Evolutionary conservation across 2,329 filamentous ascomycete genomes (phyloP).

Genomic region (Neobulgaria alba): DNA sequence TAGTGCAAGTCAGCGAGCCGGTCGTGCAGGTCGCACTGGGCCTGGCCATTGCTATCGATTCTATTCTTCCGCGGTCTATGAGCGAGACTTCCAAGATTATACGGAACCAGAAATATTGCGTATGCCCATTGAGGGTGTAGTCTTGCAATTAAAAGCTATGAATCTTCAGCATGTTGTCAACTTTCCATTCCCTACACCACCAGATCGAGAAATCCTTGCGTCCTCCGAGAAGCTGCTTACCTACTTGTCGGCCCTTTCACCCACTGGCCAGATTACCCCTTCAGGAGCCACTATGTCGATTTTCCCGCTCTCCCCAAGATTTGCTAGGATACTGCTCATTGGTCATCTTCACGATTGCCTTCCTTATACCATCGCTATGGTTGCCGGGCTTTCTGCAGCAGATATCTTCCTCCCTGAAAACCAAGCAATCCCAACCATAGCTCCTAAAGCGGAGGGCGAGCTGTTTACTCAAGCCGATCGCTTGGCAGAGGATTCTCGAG

Average conservation of each 20-base stretch:
- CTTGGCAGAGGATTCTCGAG: slow-evolving; percentile 60
- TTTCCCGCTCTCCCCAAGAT: slow-evolving; percentile 85
- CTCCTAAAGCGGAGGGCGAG: slow-evolving; percentile 40
- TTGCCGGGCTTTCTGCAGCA: slow-evolving; percentile 79
- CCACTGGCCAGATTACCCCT: slow-evolving; percentile 66
- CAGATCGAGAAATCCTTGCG: slow-evolving; percentile 64
- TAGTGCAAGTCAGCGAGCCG: slow-evolving; percentile 81
- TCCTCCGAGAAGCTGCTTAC: slow-evolving; percentile 80
- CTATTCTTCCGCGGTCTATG: slow-evolving; percentile 91
- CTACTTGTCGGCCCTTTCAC: slow-evolving; percentile 73
- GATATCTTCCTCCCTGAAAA: slow-evolving; percentile 81
- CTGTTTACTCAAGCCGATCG: slow-evolving; percentile 59
- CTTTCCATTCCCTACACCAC: slow-evolving; percentile 93
- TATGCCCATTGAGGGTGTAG: slow-evolving; percentile 86
- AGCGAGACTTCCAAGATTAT: slow-evolving; percentile 79
- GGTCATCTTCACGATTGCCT: slow-evolving; percentile 76
- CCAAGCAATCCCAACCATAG: slow-evolving; percentile 56
- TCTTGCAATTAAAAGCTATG: slow-evolving; percentile 92
- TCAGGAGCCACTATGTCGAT: slow-evolving; percentile 77
- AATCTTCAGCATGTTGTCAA: slow-evolving; percentile 82
- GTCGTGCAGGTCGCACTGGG: slow-evolving; percentile 89
- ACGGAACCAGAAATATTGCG: slow-evolving; percentile 81
- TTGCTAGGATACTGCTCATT: slow-evolving; percentile 84
- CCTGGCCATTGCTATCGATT: slow-evolving; percentile 93
- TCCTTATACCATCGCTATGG: slow-evolving; percentile 78